These are phyloP conservation scores for Coniochaeta sp. DNA, from an alignment of 2,329 filamentous ascomycete species.

Conservation along the genomic window DNA sequence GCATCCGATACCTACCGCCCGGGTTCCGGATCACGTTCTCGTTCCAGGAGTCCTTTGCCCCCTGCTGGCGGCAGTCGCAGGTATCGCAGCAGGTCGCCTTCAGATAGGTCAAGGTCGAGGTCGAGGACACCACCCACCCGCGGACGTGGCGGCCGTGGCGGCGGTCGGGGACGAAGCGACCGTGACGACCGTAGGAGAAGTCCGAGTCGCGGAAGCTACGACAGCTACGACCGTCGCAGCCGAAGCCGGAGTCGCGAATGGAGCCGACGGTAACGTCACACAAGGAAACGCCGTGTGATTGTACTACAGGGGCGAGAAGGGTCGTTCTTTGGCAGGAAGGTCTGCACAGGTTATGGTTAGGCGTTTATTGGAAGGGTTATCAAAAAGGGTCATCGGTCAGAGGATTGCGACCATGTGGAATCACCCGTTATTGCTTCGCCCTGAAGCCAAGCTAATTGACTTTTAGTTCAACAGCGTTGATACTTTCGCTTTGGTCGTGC, in stretches of 20 bases:
- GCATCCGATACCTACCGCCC: constrained; percentile 56
- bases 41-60: constrained; percentile 30
- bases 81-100: constrained; percentile 39
- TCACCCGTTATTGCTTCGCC: not conserved
- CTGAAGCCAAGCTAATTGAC: not conserved
- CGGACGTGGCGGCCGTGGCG: constrained; percentile 22
- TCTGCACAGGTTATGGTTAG: not conserved
- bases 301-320: not conserved
- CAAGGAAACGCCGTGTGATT: not conserved
- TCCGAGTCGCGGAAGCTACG: constrained; percentile 40
- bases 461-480: too few species aligned
- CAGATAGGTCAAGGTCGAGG: constrained; percentile 34
- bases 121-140: constrained; percentile 26
- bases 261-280: not conserved
- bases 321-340: not conserved
- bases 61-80: constrained; percentile 23
- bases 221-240: constrained; percentile 29
- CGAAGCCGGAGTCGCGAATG: constrained; percentile 13
- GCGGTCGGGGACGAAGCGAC: constrained; percentile 21
- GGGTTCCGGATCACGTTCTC: constrained; percentile 45
- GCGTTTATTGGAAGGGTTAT: not conserved
- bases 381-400: not conserved
- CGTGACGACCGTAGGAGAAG: constrained; percentile 33
- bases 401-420: not conserved
- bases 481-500: too few species aligned